Conservation (phyloP, 257 asterid genomes). For the Ballota nigra region DNA sequence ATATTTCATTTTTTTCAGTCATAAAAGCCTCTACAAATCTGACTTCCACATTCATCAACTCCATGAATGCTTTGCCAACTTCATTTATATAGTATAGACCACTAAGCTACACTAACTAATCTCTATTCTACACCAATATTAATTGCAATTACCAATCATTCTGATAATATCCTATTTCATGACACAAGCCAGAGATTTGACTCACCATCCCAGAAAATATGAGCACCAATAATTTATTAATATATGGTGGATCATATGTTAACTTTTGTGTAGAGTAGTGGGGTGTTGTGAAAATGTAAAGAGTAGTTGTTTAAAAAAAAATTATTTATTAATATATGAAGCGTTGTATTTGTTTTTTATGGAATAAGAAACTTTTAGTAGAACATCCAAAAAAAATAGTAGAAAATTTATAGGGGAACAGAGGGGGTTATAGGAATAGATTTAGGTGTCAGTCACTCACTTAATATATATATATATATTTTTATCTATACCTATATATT, state of each 20-base stretch:
- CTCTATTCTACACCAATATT: neutral
- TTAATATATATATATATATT: too few species aligned
- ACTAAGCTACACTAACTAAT: neutral
- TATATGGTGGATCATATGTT: too few species aligned
- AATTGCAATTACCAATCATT: neutral
- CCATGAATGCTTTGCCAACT: neutral
- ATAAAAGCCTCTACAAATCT: neutral
- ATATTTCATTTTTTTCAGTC: neutral
- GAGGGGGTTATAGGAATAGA: too few species aligned
- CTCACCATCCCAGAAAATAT: neutral
- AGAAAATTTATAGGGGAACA: too few species aligned
- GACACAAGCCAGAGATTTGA: neutral
- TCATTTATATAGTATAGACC: neutral
- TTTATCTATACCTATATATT: too few species aligned
- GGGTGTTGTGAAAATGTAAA: too few species aligned
- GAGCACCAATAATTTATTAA: neutral
- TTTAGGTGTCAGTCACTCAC: too few species aligned
- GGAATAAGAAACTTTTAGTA: too few species aligned
- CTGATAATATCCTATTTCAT: neutral
- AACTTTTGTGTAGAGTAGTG: neutral
- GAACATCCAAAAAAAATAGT: too few species aligned
- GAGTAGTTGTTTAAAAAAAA: too few species aligned
- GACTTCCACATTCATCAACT: neutral
- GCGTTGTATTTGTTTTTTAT: too few species aligned
- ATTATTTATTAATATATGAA: too few species aligned